Evolutionary conservation across 148 eudicot species (phyloP).

Genomic region (Persicaria tinctoria): DNA sequence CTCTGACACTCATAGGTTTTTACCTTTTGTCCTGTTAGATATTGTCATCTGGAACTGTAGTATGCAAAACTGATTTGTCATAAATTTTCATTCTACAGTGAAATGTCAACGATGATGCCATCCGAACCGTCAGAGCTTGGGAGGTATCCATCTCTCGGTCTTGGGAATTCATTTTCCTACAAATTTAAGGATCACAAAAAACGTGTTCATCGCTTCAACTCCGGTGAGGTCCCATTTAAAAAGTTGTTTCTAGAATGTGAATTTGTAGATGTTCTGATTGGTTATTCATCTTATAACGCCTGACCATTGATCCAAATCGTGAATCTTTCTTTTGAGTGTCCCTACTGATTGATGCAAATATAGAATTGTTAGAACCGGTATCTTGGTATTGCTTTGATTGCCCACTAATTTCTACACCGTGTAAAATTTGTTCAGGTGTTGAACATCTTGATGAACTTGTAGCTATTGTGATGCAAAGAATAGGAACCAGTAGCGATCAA

Average conservation of each 20-base stretch:
- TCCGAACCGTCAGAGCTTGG: slow-evolving; percentile 62
- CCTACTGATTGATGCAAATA: no score
- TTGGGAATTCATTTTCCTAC: slow-evolving; percentile 70
- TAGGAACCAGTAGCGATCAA: slow-evolving; percentile 37
- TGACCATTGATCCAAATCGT: not conserved
- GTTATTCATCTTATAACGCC: not conserved
- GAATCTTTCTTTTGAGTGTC: no score
- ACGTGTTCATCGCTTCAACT: slow-evolving; percentile 80
- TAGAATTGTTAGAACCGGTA: no score
- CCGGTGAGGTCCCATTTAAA: slow-evolving; percentile 27
- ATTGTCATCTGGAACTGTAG: not conserved
- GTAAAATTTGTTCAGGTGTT: slow-evolving; percentile 32
- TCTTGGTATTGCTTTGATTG: no score
- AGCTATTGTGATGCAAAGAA: slow-evolving; percentile 61
- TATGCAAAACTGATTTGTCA: not conserved
- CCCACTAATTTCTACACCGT: no score
- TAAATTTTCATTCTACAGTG: slow-evolving; percentile 33
- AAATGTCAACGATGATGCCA: slow-evolving; percentile 54
- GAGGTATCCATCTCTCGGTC: slow-evolving; percentile 79
- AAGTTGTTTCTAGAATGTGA: not conserved
- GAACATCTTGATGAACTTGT: slow-evolving; percentile 78
- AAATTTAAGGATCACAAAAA: slow-evolving; percentile 78
- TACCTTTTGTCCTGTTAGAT: not conserved
- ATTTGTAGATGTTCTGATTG: not conserved
- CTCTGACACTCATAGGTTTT: slow-evolving; percentile 73